Conservation (phyloP, 805 yeast species). For the Candida coquimbonensis region DNA sequence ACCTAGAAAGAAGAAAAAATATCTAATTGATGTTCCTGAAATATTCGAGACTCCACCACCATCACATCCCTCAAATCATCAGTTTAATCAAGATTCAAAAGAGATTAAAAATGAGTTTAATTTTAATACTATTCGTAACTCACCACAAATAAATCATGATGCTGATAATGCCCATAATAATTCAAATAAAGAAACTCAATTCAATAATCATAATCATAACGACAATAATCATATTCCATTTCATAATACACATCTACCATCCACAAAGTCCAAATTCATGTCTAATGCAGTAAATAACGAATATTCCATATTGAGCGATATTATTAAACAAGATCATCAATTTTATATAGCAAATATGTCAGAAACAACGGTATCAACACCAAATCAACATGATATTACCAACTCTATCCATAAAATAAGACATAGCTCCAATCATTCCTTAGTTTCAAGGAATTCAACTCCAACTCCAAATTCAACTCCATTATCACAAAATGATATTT, state of each 20-base stretch:
- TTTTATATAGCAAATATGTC: slow-evolving; percentile 2
- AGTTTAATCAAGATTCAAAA: neutral
- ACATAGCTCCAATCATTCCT: slow-evolving; percentile 5
- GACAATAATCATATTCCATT: neutral
- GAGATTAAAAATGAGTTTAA: neutral
- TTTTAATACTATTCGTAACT: too few relatives aligned
- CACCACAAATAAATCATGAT: too few relatives aligned
- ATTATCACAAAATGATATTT: slow-evolving; percentile 16
- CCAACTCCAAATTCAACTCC: slow-evolving; percentile 15
- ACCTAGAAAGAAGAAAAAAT: slow-evolving; percentile 79
- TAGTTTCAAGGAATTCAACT: slow-evolving; percentile 8
- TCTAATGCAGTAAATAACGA: slow-evolving; percentile 71
- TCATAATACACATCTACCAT: neutral
- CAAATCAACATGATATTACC: slow-evolving; percentile 1
- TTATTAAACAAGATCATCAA: slow-evolving; percentile 37
- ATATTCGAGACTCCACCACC: slow-evolving; percentile 1
- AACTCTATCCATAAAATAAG: slow-evolving; percentile 2
- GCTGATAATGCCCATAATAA: too few relatives aligned
- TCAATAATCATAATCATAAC: neutral
- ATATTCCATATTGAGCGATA: slow-evolving; percentile 60
- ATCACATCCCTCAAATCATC: neutral
- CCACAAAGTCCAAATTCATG: slow-evolving; percentile 36
- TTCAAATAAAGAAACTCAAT: too few relatives aligned
- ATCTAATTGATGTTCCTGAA: slow-evolving; percentile 55
- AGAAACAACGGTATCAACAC: slow-evolving; percentile 11